phyloP scores from a whole-genome alignment of 768 basidiomycete genomes.

The Psilocybe sp. region DNA sequence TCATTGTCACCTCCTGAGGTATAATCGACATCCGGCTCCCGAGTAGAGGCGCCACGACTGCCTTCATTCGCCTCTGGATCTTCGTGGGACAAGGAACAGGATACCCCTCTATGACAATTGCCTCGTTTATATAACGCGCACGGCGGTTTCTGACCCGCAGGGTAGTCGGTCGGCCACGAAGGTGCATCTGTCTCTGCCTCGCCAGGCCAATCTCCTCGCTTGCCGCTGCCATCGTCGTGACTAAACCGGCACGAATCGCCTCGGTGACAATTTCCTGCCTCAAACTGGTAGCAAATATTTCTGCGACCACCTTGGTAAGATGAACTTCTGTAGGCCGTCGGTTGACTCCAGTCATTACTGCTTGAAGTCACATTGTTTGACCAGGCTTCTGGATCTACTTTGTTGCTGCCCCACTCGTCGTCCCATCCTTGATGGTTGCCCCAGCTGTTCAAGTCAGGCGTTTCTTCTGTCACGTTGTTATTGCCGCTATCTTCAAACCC shows the following conservation, averaged over 20 bases:
- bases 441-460: no score
- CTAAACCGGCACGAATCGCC: conserved; percentile 19
- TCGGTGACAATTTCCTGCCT: conserved; percentile 14
- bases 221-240: conserved; percentile 15
- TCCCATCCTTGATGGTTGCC: neutral
- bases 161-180: neutral
- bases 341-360: conserved; percentile 1
- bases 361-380: neutral
- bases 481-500: neutral
- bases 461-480: neutral
- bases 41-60: no score
- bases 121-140: neutral
- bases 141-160: neutral
- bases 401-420: conserved; percentile 4
- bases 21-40: no score
- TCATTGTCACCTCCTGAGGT: conserved; percentile 15
- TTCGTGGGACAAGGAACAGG: neutral
- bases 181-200: neutral
- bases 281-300: conserved; percentile 12
- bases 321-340: neutral
- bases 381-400: neutral
- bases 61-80: neutral
- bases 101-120: neutral
- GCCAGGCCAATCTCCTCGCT: conserved; percentile 7
- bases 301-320: neutral